Evolutionary conservation across 2,329 filamentous ascomycete species (phyloP), one percentile per base, ranked within the genome.

Genomic region (Orbilia brochopaga): DNA sequence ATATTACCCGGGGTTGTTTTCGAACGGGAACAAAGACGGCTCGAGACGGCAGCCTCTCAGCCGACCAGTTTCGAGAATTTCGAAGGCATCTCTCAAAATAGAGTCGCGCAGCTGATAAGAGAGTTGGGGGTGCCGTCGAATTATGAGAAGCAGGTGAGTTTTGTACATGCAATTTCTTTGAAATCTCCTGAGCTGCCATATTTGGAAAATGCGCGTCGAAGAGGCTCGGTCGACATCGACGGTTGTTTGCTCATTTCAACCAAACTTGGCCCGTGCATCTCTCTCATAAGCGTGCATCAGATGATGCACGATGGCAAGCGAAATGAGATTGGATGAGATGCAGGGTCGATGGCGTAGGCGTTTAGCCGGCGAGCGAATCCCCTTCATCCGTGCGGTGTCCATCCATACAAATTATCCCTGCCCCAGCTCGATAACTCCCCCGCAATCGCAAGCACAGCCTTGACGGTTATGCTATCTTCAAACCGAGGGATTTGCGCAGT

Each of bases 1-100:
- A 90, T 97, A 75, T 84, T 97, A 7, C 92, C 93, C 0, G 88
- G 89, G 35, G 83, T 96, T 10, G 81, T 84, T 37, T 78, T 78
- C 4, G 81, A 82, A 1, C 79, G 69, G 19, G 76, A 76, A 57
- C 72, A 74, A 35, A 61, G 64, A 13, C 59, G 61, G 35, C 32
- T 73, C 27, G 69, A 44, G 32, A 24, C 19, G 35, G 42, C 53
- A 8, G 13, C 48, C n/a, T 30, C 30, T 19, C 8, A 54, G 42
- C 37, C 72, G 19, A 60, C 27, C 15, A 60, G 56, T 52, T 61
- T 72, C 19, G 67, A 72, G 57, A 61, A 65, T 21, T 72, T 72
- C 35, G 55, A 65, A 55, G 67, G 67, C 32, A 24, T 72, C 24
- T 17, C 67, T 3, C 60, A 58, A 11, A 37, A 51, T 30, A 30